Conservation (phyloP, 805 yeast species). For the Huiozyma sinensis region DNA sequence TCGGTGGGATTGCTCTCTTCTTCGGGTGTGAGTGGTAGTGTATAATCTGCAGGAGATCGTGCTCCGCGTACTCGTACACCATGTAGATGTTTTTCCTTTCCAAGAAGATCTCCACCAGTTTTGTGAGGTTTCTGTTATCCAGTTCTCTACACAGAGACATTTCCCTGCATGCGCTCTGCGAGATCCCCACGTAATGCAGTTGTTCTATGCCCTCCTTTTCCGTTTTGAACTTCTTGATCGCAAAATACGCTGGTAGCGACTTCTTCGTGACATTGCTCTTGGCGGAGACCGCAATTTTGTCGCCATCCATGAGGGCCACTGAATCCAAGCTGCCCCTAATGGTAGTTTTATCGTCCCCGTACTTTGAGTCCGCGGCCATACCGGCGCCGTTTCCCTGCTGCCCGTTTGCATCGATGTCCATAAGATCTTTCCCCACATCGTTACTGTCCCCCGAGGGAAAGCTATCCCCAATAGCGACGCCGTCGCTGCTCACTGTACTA, state of each 20-base stretch:
- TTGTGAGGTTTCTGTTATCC: slow-evolving; percentile 67
- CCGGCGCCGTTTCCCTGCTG: too few relatives aligned
- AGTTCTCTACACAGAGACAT: slow-evolving; percentile 91
- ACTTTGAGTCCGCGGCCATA: neutral
- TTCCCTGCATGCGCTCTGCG: slow-evolving; percentile 92
- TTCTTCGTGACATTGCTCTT: neutral
- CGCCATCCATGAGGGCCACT: neutral
- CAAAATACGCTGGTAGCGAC: slow-evolving; percentile 39
- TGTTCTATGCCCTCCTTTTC: slow-evolving; percentile 82
- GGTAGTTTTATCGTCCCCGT: neutral
- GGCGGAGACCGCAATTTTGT: neutral
- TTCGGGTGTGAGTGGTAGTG: slow-evolving; percentile 93
- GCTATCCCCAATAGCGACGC: neutral
- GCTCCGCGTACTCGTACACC: slow-evolving; percentile 95
- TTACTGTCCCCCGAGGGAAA: neutral
- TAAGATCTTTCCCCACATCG: neutral
- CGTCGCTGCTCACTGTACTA: neutral
- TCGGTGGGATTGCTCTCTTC: slow-evolving; percentile 62
- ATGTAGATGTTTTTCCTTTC: slow-evolving; percentile 86
- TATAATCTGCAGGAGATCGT: slow-evolving; percentile 85
- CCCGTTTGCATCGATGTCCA: neutral
- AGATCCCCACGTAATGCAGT: slow-evolving; percentile 83
- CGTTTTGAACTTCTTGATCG: slow-evolving; percentile 91
- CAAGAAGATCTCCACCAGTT: slow-evolving; percentile 68
- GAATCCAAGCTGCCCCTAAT: neutral